Evolutionary conservation across 257 asterid species (phyloP).

Genomic region (Voacanga thouarsii): DNA sequence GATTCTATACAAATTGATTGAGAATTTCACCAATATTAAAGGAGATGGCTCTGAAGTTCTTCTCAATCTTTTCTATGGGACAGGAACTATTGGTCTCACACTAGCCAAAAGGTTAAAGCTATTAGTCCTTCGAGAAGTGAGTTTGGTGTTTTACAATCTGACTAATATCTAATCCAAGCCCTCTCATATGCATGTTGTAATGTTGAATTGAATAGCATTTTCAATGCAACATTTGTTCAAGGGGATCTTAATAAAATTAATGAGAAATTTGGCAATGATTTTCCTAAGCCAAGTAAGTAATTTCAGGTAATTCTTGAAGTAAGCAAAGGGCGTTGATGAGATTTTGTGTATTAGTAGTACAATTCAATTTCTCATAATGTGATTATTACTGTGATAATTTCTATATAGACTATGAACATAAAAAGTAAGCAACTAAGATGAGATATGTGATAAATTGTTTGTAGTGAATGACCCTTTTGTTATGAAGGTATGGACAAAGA

Average conservation of each 20-base stretch:
- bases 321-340: constrained; percentile 74
- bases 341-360: constrained; percentile 64
- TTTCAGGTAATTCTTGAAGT: constrained; percentile 65
- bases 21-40: constrained; percentile 68
- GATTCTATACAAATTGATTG: constrained; percentile 73
- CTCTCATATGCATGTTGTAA: constrained; percentile 78
- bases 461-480: constrained; percentile 91
- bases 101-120: constrained; percentile 71
- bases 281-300: constrained; percentile 90
- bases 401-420: too few species aligned
- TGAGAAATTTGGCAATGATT: constrained; percentile 65
- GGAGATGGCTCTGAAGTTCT: constrained; percentile 92
- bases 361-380: background rate
- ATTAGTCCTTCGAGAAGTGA: constrained; percentile 9
- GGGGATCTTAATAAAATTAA: constrained; percentile 95
- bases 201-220: constrained; percentile 72
- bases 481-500: constrained; percentile 98
- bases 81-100: constrained; percentile 92
- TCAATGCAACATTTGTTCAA: constrained; percentile 77
- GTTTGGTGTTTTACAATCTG: constrained; percentile 13
- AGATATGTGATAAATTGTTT: background rate
- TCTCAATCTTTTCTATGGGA: constrained; percentile 92
- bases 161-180: constrained; percentile 52
- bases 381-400: too few species aligned
- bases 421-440: background rate